Evolutionary conservation across 768 basidiomycete species (phyloP).

Genomic region (Macrolepiota fuliginosa): DNA sequence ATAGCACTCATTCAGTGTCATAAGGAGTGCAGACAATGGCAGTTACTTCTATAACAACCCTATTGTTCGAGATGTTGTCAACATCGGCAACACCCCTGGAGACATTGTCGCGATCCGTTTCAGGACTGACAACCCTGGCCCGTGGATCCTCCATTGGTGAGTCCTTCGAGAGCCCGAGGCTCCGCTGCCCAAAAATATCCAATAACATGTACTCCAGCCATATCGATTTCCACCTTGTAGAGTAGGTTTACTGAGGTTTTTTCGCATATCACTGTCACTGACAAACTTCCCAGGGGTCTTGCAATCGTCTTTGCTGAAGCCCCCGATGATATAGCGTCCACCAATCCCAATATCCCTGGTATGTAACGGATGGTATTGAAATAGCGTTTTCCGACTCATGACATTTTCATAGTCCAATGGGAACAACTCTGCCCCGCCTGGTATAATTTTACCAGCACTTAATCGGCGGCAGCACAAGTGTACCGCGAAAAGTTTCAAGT

Average conservation of each 20-base stretch:
- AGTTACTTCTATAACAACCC: slow-evolving; percentile 44
- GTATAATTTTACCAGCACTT: too few relatives aligned
- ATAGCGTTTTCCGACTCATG: too few relatives aligned
- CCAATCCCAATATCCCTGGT: neutral
- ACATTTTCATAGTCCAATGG: too few relatives aligned
- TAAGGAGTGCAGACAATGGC: slow-evolving; percentile 33
- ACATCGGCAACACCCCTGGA: slow-evolving; percentile 23
- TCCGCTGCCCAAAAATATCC: neutral
- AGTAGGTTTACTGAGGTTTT: slow-evolving; percentile 22
- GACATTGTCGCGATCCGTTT: slow-evolving; percentile 48
- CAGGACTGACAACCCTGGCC: slow-evolving; percentile 48
- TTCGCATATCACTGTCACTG: neutral
- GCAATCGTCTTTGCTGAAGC: too few relatives aligned
- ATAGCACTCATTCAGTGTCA: slow-evolving; percentile 44
- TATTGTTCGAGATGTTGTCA: slow-evolving; percentile 33
- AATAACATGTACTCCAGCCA: slow-evolving; percentile 27
- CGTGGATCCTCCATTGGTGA: slow-evolving; percentile 51
- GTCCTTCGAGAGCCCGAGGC: slow-evolving; percentile 9
- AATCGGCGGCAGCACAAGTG: too few relatives aligned
- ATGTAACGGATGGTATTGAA: too few relatives aligned
- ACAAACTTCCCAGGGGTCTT: neutral
- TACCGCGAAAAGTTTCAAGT: too few relatives aligned
- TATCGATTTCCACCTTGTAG: slow-evolving; percentile 51
- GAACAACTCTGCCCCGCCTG: too few relatives aligned
- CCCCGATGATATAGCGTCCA: neutral